Percentiles rank a stretch among this genome's conserved stretches.
Evolutionary conservation across 495 filamentous ascomycete genomes (phyloP).

Genomic region (Tuber umbilicatum): DNA sequence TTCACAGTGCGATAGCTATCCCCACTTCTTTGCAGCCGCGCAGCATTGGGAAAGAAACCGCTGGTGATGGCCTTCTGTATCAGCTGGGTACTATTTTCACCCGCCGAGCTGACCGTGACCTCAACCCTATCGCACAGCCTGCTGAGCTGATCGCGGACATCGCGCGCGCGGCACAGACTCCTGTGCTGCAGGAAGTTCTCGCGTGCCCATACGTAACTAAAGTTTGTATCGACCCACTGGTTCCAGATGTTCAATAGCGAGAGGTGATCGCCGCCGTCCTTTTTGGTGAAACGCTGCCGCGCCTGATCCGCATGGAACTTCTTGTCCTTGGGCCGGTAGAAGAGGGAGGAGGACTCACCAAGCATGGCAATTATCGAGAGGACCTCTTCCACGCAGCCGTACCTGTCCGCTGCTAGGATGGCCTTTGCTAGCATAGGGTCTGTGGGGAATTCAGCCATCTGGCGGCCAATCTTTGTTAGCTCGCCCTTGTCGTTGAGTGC

Average conservation of each 20-base stretch:
- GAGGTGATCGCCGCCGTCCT: conserved; percentile 86
- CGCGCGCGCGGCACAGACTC: conserved; percentile 73
- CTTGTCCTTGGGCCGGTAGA: conserved; percentile 96
- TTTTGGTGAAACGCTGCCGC: conserved; percentile 82
- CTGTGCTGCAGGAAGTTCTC: conserved; percentile 95
- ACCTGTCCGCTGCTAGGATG: conserved; percentile 79
- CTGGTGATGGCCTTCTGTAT: conserved; percentile 83
- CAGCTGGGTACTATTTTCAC: conserved; percentile 61
- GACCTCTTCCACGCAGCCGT: conserved; percentile 89
- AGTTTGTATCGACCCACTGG: conserved; percentile 92
- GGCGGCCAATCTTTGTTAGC: conserved; percentile 82
- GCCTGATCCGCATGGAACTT: conserved; percentile 93
- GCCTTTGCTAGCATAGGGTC: conserved; percentile 90
- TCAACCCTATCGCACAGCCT: conserved; percentile 93
- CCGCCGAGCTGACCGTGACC: conserved; percentile 63
- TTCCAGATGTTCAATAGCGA: conserved; percentile 95
- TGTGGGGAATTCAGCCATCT: conserved; percentile 95
- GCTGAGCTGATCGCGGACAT: conserved; percentile 89
- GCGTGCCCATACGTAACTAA: conserved; percentile 76
- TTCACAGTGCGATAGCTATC: conserved; percentile 94
- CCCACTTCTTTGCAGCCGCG: conserved; percentile 73
- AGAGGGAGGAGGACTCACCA: conserved; percentile 76
- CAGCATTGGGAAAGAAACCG: conserved; percentile 94
- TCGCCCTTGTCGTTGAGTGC: conserved; percentile 85
- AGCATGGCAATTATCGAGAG: conserved; percentile 94